phyloP scores from a whole-genome alignment of 1,139 yeast genomes.

The Magnusiomyces clavatus region DNA sequence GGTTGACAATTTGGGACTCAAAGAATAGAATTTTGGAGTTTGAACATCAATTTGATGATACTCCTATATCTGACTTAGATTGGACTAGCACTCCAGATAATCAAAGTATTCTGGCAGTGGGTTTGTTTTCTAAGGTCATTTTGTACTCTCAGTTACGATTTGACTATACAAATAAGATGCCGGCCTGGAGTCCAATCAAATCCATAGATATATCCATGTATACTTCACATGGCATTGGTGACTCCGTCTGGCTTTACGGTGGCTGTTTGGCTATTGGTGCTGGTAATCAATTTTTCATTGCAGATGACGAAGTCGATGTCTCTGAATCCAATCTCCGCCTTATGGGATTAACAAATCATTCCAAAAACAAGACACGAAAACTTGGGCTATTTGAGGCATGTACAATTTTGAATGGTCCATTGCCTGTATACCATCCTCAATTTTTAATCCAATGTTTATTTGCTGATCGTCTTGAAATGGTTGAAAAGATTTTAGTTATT shows the following conservation, averaged over 20 bases:
- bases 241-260: constrained; percentile 74
- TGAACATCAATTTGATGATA: constrained; percentile 34
- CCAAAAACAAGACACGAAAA: constrained; percentile 38
- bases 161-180: constrained; percentile 75
- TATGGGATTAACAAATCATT: not conserved
- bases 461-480: constrained; percentile 51
- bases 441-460: constrained; percentile 70
- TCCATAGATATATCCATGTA: constrained; percentile 60
- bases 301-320: constrained; percentile 61
- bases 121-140: constrained; percentile 55
- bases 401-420: constrained; percentile 74
- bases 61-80: constrained; percentile 49
- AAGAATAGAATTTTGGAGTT: constrained; percentile 62
- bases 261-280: constrained; percentile 78
- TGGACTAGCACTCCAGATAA: constrained; percentile 67
- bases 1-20: constrained; percentile 70
- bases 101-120: constrained; percentile 74
- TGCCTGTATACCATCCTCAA: constrained; percentile 91
- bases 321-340: constrained; percentile 1
- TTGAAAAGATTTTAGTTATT: constrained; percentile 47
- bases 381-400: constrained; percentile 49
- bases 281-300: constrained; percentile 82
- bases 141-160: constrained; percentile 76
- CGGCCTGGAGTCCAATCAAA: constrained; percentile 72
- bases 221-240: constrained; percentile 80